Evolutionary conservation across 164 flowering plant genomes (phyloP), one percentile per base, ranked within the genome.

Genomic region (Tinospora cordifolia): DNA sequence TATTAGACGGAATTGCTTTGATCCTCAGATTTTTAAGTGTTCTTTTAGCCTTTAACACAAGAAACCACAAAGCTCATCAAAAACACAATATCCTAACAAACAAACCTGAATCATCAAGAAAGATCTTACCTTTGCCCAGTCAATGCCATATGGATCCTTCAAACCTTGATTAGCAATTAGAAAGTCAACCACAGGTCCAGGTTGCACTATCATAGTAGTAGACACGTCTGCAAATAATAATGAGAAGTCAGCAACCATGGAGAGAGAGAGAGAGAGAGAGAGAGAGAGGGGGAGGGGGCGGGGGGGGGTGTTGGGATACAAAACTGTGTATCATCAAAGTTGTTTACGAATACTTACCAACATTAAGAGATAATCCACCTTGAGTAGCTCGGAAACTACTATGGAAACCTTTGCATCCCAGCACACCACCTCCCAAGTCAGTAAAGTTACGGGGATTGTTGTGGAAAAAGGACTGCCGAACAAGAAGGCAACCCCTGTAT

Each of bases 401-500:
- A 72, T 93, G 98, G 67, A 91, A 91, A 3, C 98, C 98, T 60
- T 92, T 77, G 69, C 98, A 93, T 6, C 93, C 97, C 3, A 85
- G 78, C 40, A 93, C 96, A 6, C 97, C 96, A 39, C 92, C 98
- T 24, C 97, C 97, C 22, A 93, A 76, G 58, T 86, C 89, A n/a
- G 77, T 69, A 71, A 85, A 89, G 65, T 86, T 88, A n/a, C 68
- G 74, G 0, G 87, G 82, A 51, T 93, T 88, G 72, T 88, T 81
- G 66, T 88, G 87, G 71, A 93, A 93, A 66, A 88, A 93, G 0
- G 97, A 91, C 41, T 93, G 98, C 0, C 97, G 85, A 9, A 94
- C 98, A 39, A 95, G 92, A 15, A 92, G 90, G 75, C 98, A 95
- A 24, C 98, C 97, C 84, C 99, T 95, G 80, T 27, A 69, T 10